Percentiles rank a stretch among this genome's conserved stretches.
Conservation (phyloP, 768 basidiomycete genomes). For the Mycena capillaripes region DNA sequence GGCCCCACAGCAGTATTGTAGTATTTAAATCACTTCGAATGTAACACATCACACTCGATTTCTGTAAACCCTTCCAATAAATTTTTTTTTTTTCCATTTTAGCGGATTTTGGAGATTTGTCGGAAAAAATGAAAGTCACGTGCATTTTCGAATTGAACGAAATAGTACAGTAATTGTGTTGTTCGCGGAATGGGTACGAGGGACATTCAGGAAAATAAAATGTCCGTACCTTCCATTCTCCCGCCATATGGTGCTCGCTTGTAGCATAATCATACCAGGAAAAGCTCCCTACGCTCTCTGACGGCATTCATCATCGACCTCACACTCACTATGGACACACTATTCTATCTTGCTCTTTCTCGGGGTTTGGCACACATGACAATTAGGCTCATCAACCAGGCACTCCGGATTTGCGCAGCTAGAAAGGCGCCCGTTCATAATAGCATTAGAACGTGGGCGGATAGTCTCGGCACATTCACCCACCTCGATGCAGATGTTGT, state of each 20-base stretch:
- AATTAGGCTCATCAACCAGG: background rate
- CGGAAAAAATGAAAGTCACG: too few relatives aligned
- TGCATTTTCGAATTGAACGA: too few relatives aligned
- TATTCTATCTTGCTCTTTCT: slow-evolving; percentile 13
- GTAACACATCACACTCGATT: too few relatives aligned
- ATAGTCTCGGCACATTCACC: background rate
- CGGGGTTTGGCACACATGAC: background rate
- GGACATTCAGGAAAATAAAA: slow-evolving; percentile 3
- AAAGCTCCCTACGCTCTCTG: slow-evolving; percentile 12
- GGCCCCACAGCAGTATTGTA: slow-evolving; percentile 19
- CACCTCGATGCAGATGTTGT: slow-evolving; percentile 5
- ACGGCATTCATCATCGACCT: slow-evolving; percentile 9
- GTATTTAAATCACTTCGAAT: too few relatives aligned
- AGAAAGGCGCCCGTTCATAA: slow-evolving; percentile 2
- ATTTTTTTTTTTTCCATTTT: too few relatives aligned
- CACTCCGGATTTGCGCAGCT: slow-evolving; percentile 1
- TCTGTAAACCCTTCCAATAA: too few relatives aligned
- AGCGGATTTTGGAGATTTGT: too few relatives aligned
- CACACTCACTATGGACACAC: slow-evolving; percentile 18
- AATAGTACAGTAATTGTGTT: background rate
- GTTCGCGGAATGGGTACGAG: slow-evolving; percentile 16
- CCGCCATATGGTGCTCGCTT: background rate
- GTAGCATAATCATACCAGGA: background rate
- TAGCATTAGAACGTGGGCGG: slow-evolving; percentile 12
- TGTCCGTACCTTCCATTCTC: background rate